A percentile compares a stretch with the other conserved stretches of the same genome.
phyloP scores from a whole-genome alignment of 441 rosid species.

The Manihot esculenta region DNA sequence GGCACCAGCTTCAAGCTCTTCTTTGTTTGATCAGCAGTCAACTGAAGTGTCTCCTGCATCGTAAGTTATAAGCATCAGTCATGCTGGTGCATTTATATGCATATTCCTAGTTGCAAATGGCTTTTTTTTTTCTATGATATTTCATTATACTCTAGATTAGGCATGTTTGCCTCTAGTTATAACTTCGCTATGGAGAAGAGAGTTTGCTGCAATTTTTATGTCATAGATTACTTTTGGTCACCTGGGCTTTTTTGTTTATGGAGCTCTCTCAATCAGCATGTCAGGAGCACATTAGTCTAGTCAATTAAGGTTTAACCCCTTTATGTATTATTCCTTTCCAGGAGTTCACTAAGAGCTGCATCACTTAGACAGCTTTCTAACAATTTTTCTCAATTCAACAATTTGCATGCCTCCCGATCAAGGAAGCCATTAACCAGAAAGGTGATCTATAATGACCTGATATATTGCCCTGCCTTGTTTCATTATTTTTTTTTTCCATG shows the following conservation, averaged over 20 bases:
- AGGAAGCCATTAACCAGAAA: slow-evolving; percentile 81
- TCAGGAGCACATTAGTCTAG: not conserved
- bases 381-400: slow-evolving; percentile 86
- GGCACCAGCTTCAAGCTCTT: slow-evolving; percentile 56
- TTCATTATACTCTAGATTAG: not conserved
- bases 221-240: not conserved
- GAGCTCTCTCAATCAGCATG: not conserved
- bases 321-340: slow-evolving; percentile 38
- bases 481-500: slow-evolving; percentile 3
- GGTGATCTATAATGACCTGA: slow-evolving; percentile 39
- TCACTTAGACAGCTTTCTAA: slow-evolving; percentile 84
- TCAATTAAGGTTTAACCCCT: not conserved
- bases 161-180: not conserved
- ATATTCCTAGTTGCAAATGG: not conserved
- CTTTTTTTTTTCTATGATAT: not conserved
- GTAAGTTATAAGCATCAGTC: slow-evolving; percentile 39
- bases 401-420: slow-evolving; percentile 68
- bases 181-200: not conserved
- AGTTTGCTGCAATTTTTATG: not conserved
- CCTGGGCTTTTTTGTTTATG: not conserved
- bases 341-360: slow-evolving; percentile 63
- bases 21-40: slow-evolving; percentile 63
- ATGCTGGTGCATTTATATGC: not conserved
- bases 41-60: slow-evolving; percentile 59
- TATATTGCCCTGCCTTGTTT: slow-evolving; percentile 2